These are phyloP conservation scores for Globisporangium heterothallicum DNA, from an alignment of 352 stramenopile species.

Conservation along the genomic window DNA sequence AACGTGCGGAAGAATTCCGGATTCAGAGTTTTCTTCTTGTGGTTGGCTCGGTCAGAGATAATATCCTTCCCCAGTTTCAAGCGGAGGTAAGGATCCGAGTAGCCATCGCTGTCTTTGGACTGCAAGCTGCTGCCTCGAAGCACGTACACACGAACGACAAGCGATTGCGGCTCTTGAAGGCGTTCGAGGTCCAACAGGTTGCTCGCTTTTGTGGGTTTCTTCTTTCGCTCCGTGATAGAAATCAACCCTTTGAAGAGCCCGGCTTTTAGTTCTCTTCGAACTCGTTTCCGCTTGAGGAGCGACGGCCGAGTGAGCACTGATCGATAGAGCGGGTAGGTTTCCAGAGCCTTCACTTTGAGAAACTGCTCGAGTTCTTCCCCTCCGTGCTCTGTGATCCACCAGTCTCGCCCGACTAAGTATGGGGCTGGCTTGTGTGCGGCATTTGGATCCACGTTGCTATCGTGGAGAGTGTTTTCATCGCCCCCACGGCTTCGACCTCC, in stretches of 20 bases:
- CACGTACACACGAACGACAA: slow-evolving; percentile 74
- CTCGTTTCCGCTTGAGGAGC: slow-evolving; percentile 42
- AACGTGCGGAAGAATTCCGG: slow-evolving; percentile 77
- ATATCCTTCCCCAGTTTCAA: slow-evolving; percentile 69
- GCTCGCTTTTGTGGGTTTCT: slow-evolving; percentile 4
- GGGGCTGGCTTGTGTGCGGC: slow-evolving; percentile 17
- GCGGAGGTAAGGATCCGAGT: slow-evolving; percentile 73
- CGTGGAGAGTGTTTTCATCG: slow-evolving; percentile 1
- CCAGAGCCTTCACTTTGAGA: slow-evolving; percentile 59
- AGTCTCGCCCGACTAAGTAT: slow-evolving; percentile 60
- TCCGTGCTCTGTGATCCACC: slow-evolving; percentile 62
- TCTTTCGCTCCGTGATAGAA: slow-evolving; percentile 35
- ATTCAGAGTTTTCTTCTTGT: slow-evolving; percentile 72
- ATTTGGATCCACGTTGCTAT: slow-evolving; percentile 6
- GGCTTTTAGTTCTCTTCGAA: slow-evolving; percentile 50
- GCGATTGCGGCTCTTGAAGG: slow-evolving; percentile 42
- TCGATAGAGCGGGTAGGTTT: slow-evolving; percentile 68
- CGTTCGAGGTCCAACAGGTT: slow-evolving; percentile 37
- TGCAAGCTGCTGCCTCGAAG: slow-evolving; percentile 66
- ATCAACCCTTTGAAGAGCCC: slow-evolving; percentile 84
- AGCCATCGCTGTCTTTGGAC: slow-evolving; percentile 74
- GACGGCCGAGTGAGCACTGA: slow-evolving; percentile 53
- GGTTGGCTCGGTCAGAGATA: slow-evolving; percentile 57
- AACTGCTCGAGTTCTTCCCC: slow-evolving; percentile 81
- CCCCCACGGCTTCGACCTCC: neutral